Evolutionary conservation across 2,329 filamentous ascomycete genomes (phyloP).

Genomic region (Fusarium sp.): DNA sequence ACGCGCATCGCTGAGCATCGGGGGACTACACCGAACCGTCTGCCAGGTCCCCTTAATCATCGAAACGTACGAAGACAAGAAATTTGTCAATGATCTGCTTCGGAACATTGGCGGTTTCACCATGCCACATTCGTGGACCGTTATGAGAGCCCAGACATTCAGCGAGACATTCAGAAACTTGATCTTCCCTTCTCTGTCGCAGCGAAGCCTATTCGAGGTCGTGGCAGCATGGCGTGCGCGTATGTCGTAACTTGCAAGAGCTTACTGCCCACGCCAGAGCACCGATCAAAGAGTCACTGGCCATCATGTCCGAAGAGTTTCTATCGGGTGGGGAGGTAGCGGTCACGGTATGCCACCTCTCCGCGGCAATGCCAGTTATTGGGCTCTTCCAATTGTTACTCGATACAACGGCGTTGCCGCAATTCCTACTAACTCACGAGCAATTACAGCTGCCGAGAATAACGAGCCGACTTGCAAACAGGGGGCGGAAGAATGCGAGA

Average conservation of each 20-base stretch:
- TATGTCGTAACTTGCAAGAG: conserved; percentile 27
- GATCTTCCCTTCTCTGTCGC: conserved; percentile 34
- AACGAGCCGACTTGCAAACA: conserved; percentile 37
- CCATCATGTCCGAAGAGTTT: conserved; percentile 64
- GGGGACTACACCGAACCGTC: conserved; percentile 55
- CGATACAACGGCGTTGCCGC: conserved; percentile 42
- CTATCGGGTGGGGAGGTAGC: conserved; percentile 65
- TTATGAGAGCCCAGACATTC: conserved; percentile 26
- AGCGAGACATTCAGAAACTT: neutral
- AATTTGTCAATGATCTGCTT: conserved; percentile 62
- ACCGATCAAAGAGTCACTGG: conserved; percentile 26
- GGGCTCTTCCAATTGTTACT: conserved; percentile 56
- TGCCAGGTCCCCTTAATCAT: conserved; percentile 64
- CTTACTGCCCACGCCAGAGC: conserved; percentile 21
- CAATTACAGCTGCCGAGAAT: conserved; percentile 49
- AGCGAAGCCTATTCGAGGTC: conserved; percentile 40
- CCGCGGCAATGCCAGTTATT: conserved; percentile 52
- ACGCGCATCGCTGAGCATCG: conserved; percentile 47
- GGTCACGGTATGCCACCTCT: conserved; percentile 67
- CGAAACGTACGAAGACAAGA: conserved; percentile 67
- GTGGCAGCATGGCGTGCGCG: conserved; percentile 40
- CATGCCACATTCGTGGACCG: conserved; percentile 57
- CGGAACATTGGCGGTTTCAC: conserved; percentile 56
- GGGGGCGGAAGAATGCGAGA: conserved; percentile 57
- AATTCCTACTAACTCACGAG: conserved; percentile 59